Conservation (phyloP, 148 eudicot species). For the Vaccinium darrowii region DNA sequence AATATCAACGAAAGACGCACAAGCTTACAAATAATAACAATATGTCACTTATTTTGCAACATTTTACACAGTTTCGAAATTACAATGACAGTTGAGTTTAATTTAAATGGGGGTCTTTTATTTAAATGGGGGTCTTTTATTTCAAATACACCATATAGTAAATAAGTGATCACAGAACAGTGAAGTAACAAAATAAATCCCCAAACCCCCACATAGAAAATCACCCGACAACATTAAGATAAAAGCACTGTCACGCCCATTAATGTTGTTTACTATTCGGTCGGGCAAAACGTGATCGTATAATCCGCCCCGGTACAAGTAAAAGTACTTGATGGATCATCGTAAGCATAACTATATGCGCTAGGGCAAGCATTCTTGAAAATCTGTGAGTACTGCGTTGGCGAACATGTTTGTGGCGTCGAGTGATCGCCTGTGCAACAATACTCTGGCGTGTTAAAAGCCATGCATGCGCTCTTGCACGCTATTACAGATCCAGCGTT, state of each 20-base stretch:
- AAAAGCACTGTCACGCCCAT: neutral
- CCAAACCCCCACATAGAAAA: neutral
- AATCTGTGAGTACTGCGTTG: slow-evolving; percentile 55
- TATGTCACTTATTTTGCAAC: too few relatives aligned
- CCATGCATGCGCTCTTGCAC: slow-evolving; percentile 69
- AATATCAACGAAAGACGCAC: too few relatives aligned
- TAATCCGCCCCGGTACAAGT: slow-evolving; percentile 75
- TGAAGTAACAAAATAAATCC: neutral
- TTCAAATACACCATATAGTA: neutral
- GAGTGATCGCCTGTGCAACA: slow-evolving; percentile 72
- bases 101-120: neutral
- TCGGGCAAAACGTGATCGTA: slow-evolving; percentile 70
- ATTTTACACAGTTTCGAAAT: too few relatives aligned
- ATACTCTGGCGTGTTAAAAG: slow-evolving; percentile 54
- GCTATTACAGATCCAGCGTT: slow-evolving; percentile 50
- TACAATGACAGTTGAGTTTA: neutral
- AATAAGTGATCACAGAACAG: neutral
- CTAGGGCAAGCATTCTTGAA: slow-evolving; percentile 79
- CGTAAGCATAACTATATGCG: slow-evolving; percentile 89
- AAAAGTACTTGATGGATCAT: slow-evolving; percentile 72
- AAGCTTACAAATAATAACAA: too few relatives aligned
- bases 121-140: too few relatives aligned
- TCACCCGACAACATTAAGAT: neutral
- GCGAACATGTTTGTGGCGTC: slow-evolving; percentile 54
- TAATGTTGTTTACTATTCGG: neutral